These are phyloP conservation scores for Yamadazyma sp. DNA, from an alignment of 1,139 yeast species.

Conservation along the genomic window DNA sequence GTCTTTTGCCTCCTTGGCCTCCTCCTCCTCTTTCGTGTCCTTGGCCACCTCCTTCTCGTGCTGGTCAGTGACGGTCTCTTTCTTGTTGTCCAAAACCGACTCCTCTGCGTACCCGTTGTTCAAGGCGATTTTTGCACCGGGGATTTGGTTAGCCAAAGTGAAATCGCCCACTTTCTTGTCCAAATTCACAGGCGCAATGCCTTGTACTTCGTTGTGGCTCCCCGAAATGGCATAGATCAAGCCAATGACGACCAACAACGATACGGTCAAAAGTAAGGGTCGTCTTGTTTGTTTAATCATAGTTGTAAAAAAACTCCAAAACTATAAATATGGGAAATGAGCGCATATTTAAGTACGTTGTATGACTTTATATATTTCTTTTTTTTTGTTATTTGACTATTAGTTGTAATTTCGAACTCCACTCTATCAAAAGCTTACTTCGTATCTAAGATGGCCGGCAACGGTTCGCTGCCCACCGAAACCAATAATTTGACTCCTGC, in stretches of 20 bases:
- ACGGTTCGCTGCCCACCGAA: slow-evolving; percentile 56
- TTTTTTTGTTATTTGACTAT: not conserved
- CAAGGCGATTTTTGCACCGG: slow-evolving; percentile 7
- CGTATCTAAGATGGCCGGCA: slow-evolving; percentile 69
- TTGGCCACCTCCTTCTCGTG: slow-evolving; percentile 6
- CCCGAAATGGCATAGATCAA: slow-evolving; percentile 16
- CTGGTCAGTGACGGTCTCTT: slow-evolving; percentile 8
- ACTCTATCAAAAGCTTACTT: not conserved
- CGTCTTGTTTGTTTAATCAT: slow-evolving; percentile 16
- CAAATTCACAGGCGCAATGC: slow-evolving; percentile 23
- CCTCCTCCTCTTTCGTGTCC: not conserved
- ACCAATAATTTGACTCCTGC: slow-evolving; percentile 57
- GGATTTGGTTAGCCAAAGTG: slow-evolving; percentile 6
- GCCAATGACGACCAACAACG: slow-evolving; percentile 12
- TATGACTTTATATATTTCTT: too few species aligned
- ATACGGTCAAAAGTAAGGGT: slow-evolving; percentile 14
- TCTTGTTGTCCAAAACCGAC: slow-evolving; percentile 9
- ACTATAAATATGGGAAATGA: not conserved
- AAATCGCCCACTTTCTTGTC: slow-evolving; percentile 5
- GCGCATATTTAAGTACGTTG: not conserved
- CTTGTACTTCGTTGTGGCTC: slow-evolving; percentile 9
- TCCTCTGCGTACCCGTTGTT: slow-evolving; percentile 10
- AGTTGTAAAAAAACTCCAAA: too few species aligned
- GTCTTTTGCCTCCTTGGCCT: too few species aligned
- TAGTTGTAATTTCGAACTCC: too few species aligned